phyloP scores from a whole-genome alignment of 2,329 filamentous ascomycete genomes.

The Calonectria montana region DNA sequence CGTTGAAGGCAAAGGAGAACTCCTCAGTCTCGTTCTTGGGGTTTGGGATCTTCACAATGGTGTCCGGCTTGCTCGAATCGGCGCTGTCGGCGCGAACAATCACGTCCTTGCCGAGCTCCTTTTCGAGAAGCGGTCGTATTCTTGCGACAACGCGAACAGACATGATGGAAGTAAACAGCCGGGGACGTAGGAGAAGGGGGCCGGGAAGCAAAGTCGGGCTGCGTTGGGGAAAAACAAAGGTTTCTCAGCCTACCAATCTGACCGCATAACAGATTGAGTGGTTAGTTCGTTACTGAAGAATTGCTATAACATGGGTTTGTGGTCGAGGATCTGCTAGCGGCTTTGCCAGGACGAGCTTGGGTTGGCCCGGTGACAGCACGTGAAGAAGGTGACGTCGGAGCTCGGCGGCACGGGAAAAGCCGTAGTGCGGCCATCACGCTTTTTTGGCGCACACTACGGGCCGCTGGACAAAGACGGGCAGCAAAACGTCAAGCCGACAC shows the following conservation, averaged over 20 bases:
- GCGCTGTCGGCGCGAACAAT: conserved; percentile 79
- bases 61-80: conserved; percentile 70
- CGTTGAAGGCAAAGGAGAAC: conserved; percentile 94
- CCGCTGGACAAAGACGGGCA: background rate
- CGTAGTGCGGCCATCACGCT: conserved; percentile 36
- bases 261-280: conserved; percentile 34
- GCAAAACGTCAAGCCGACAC: conserved; percentile 6
- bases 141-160: conserved; percentile 89
- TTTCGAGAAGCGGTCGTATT: conserved; percentile 87
- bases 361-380: conserved; percentile 46
- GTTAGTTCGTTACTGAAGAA: conserved; percentile 31
- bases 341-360: background rate
- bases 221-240: conserved; percentile 27
- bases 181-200: conserved; percentile 12
- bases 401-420: conserved; percentile 45
- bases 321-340: conserved; percentile 16
- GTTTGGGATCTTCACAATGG: conserved; percentile 88
- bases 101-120: conserved; percentile 87
- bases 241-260: conserved; percentile 42
- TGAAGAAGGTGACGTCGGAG: conserved; percentile 40
- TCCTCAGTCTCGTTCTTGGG: conserved; percentile 92
- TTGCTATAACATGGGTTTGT: conserved; percentile 36
- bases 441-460: conserved; percentile 27
- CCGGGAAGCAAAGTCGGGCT: conserved; percentile 27
- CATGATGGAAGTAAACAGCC: conserved; percentile 53